These are phyloP conservation scores for Asterella californica DNA, from an alignment of 225 moss, liverwort and hornwort species.

Conservation along the genomic window DNA sequence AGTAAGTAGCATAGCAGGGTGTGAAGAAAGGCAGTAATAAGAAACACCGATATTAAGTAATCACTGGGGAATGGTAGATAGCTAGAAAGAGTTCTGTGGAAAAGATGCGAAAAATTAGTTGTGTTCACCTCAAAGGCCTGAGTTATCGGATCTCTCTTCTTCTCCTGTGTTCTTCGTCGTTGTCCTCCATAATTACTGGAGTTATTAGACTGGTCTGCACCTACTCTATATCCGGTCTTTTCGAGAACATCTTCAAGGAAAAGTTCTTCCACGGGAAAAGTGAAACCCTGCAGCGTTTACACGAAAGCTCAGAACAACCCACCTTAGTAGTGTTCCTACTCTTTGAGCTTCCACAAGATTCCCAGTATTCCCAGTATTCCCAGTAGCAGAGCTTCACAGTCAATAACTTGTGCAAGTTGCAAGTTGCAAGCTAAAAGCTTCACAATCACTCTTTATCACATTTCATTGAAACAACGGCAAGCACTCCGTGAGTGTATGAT, in stretches of 20 bases:
- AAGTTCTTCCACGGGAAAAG: slow-evolving; percentile 81
- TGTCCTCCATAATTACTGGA: slow-evolving; percentile 56
- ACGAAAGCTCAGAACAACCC: not conserved
- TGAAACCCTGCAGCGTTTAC: slow-evolving; percentile 64
- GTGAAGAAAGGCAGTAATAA: not conserved
- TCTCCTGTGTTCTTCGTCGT: slow-evolving; percentile 68
- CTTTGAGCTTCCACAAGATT: not conserved
- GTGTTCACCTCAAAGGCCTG: slow-evolving; percentile 70
- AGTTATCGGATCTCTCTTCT: slow-evolving; percentile 65
- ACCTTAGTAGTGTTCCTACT: not conserved
- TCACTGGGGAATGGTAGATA: no score
- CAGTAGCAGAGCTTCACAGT: no score
- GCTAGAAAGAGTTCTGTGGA: not conserved
- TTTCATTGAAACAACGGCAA: not conserved
- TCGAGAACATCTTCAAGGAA: slow-evolving; percentile 98
- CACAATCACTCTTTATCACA: not conserved
- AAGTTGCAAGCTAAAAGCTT: not conserved
- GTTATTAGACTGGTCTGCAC: slow-evolving; percentile 62
- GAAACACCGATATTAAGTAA: not conserved
- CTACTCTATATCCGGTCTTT: slow-evolving; percentile 57
- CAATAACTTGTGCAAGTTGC: not conserved
- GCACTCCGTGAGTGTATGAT: not conserved
- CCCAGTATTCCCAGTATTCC: not conserved
- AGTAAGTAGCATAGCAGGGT: no score
- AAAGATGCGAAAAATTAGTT: not conserved